These are phyloP conservation scores for Dipodascus albidus DNA, from an alignment of 805 yeast genomes.

Conservation along the genomic window DNA sequence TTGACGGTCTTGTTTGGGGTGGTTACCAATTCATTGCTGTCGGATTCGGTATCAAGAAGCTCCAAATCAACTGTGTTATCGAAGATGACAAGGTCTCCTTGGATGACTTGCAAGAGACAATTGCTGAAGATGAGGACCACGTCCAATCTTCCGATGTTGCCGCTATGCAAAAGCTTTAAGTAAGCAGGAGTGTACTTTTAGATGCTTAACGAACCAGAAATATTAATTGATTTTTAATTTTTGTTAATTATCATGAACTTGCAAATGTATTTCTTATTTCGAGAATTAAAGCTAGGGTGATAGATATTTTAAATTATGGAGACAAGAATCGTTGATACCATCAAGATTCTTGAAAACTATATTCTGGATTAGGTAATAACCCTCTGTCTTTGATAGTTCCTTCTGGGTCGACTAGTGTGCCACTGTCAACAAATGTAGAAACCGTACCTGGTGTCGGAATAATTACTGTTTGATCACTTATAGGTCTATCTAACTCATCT, in stretches of 20 bases:
- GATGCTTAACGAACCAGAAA: not conserved
- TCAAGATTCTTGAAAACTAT: not conserved
- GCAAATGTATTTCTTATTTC: not conserved
- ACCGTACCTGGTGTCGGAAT: not conserved
- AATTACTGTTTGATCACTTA: not conserved
- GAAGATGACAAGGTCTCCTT: constrained; percentile 94
- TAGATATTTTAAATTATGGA: not conserved
- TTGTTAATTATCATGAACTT: not conserved
- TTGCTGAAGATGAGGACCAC: constrained; percentile 94
- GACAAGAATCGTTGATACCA: no score
- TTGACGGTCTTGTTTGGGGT: constrained; percentile 98
- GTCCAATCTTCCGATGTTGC: constrained; percentile 98
- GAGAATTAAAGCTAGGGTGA: not conserved
- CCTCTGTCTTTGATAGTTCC: not conserved
- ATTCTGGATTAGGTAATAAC: not conserved
- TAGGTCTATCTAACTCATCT: not conserved
- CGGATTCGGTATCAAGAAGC: constrained; percentile 99
- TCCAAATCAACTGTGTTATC: constrained; percentile 95
- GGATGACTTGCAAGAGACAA: constrained; percentile 65
- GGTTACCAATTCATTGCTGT: constrained; percentile 91
- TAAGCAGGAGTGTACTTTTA: not conserved
- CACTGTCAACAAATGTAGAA: not conserved
- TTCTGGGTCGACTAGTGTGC: not conserved
- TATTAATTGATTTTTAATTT: no score
- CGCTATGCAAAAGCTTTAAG: constrained; percentile 96